phyloP scores from a whole-genome alignment of 2,329 filamentous ascomycete species.

The Penicillium sp. region DNA sequence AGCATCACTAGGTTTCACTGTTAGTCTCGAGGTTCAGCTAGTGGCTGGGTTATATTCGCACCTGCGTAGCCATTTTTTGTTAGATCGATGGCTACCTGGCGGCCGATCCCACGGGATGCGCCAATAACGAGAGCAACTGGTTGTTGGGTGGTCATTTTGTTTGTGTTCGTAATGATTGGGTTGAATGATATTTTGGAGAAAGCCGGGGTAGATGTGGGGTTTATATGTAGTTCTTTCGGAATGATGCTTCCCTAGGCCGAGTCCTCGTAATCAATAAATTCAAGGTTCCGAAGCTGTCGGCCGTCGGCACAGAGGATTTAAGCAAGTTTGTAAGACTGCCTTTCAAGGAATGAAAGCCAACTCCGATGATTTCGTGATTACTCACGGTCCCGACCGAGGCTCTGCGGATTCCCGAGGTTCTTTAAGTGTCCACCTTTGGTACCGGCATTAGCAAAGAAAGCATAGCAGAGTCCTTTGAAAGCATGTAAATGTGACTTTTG shows the following conservation, averaged over 20 bases:
- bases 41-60: slow-evolving; percentile 36
- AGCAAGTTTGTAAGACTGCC: not conserved
- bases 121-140: slow-evolving; percentile 71
- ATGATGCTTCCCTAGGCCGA: not conserved
- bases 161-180: not conserved
- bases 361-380: slow-evolving; percentile 23
- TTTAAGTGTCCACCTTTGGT: not conserved
- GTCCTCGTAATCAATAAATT: not conserved
- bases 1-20: slow-evolving; percentile 63
- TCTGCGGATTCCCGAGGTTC: not conserved
- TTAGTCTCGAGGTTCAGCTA: slow-evolving; percentile 3
- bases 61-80: slow-evolving; percentile 70
- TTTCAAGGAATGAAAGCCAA: not conserved
- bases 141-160: slow-evolving; percentile 20
- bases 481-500: not conserved
- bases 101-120: slow-evolving; percentile 76
- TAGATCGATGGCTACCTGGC: slow-evolving; percentile 77
- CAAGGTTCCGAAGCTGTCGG: not conserved
- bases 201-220: not conserved
- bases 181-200: not conserved
- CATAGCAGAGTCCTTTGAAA: not conserved
- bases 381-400: slow-evolving; percentile 24
- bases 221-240: not conserved
- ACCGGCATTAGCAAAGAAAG: not conserved
- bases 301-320: not conserved